These are phyloP conservation scores for Schizophyllum amplum DNA, from an alignment of 1,284 basidiomycete genomes.

Conservation along the genomic window DNA sequence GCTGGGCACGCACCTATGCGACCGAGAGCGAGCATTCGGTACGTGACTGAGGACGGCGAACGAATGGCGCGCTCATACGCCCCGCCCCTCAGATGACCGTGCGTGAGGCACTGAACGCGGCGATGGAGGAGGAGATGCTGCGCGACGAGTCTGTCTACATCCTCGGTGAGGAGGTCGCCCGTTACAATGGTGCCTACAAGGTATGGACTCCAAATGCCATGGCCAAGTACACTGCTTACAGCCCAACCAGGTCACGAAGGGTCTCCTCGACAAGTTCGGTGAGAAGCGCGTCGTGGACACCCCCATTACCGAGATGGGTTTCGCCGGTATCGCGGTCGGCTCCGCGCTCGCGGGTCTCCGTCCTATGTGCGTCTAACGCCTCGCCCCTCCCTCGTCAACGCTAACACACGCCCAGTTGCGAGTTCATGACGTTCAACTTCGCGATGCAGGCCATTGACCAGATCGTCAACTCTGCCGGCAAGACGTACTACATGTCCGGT, in stretches of 20 bases:
- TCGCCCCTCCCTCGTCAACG: conserved; percentile 1
- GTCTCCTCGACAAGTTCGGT: conserved; percentile 98
- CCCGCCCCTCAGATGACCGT: conserved; percentile 77
- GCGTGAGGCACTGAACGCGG: conserved; percentile 94
- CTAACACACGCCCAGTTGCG: conserved; percentile 55
- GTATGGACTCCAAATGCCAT: conserved; percentile 29
- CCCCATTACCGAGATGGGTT: conserved; percentile 98
- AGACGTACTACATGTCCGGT: conserved; percentile 99
- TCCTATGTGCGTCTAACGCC: conserved; percentile 52
- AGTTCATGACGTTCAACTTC: conserved; percentile 99
- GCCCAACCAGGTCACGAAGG: conserved; percentile 78
- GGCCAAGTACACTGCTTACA: conserved; percentile 5
- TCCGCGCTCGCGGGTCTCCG: conserved; percentile 91
- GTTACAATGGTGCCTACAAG: conserved; percentile 99
- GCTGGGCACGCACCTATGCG: conserved; percentile 52
- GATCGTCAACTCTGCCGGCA: conserved; percentile 99
- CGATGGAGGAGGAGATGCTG: conserved; percentile 99
- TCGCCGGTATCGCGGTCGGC: conserved; percentile 94
- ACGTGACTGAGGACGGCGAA: conserved; percentile 9
- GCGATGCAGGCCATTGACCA: conserved; percentile 99
- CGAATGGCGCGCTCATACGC: conserved; percentile 6
- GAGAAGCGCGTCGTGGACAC: conserved; percentile 98
- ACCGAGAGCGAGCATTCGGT: conserved; percentile 52
- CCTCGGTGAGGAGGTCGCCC: conserved; percentile 96
- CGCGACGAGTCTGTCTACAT: conserved; percentile 94